Conservation (phyloP, 2,329 filamentous ascomycete species). For the Colletotrichum zoysiae region DNA sequence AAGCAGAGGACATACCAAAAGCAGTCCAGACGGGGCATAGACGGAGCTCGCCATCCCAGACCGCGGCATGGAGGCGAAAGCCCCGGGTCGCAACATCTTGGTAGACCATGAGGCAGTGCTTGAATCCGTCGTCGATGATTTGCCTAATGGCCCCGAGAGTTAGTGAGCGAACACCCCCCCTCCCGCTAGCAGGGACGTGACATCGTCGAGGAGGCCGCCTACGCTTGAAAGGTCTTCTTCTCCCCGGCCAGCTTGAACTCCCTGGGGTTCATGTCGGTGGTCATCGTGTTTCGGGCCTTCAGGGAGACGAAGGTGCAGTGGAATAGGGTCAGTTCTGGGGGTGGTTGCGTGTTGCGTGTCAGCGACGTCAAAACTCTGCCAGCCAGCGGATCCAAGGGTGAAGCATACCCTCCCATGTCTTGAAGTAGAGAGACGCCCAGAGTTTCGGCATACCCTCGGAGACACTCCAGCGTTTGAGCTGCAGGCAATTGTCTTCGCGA, state of each 20-base stretch:
- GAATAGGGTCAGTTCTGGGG: slow-evolving; percentile 69
- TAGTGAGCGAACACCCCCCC: background rate
- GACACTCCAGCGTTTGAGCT: slow-evolving; percentile 65
- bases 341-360: slow-evolving; percentile 10
- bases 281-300: slow-evolving; percentile 64
- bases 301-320: slow-evolving; percentile 70
- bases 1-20: slow-evolving; percentile 60
- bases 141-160: slow-evolving; percentile 53
- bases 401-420: slow-evolving; percentile 69
- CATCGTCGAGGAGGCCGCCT: slow-evolving; percentile 44
- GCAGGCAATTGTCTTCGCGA: slow-evolving; percentile 62
- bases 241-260: slow-evolving; percentile 65
- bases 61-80: slow-evolving; percentile 67
- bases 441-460: slow-evolving; percentile 58
- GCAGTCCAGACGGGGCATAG: slow-evolving; percentile 74
- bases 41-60: slow-evolving; percentile 66
- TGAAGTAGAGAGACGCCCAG: slow-evolving; percentile 69
- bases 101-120: slow-evolving; percentile 67
- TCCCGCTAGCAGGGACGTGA: background rate
- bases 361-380: slow-evolving; percentile 38
- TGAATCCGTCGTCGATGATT: slow-evolving; percentile 67
- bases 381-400: background rate
- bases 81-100: slow-evolving; percentile 62
- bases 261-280: slow-evolving; percentile 56
- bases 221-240: slow-evolving; percentile 68